Percentiles rank a stretch among this genome's conserved stretches.
Conservation (phyloP, 306 rosid genomes). For the Arachis stenosperma region DNA sequence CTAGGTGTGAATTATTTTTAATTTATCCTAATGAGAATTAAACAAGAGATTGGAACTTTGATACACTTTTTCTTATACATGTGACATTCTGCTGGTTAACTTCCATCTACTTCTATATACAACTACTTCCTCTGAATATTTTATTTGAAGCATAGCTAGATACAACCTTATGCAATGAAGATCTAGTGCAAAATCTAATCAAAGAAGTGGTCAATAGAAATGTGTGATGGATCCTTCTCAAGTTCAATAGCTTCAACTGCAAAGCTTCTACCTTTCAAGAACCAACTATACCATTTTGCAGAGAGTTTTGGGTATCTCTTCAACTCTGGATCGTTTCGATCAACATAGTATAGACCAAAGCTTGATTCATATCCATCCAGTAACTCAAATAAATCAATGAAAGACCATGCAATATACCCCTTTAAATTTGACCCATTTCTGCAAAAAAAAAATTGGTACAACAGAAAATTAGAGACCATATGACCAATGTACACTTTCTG, state of each 20-base stretch:
- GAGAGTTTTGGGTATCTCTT: slow-evolving; percentile 46
- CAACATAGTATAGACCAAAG: slow-evolving; percentile 40
- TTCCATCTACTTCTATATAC: neutral
- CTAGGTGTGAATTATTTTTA: too few relatives aligned
- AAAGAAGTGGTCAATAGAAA: slow-evolving; percentile 4
- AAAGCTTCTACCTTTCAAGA: slow-evolving; percentile 5
- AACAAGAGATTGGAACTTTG: too few relatives aligned
- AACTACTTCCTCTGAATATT: neutral
- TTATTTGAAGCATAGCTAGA: neutral
- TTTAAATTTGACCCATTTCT: slow-evolving; percentile 42
- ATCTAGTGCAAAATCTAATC: neutral
- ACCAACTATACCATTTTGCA: slow-evolving; percentile 36
- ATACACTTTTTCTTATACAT: too few relatives aligned
- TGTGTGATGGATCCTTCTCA: slow-evolving; percentile 15
- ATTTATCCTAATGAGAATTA: too few relatives aligned
- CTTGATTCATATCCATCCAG: slow-evolving; percentile 36
- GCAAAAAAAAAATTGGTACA: neutral
- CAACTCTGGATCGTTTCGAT: slow-evolving; percentile 34
- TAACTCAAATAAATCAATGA: slow-evolving; percentile 38
- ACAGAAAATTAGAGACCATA: neutral
- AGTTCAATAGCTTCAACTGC: slow-evolving; percentile 14
- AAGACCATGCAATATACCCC: slow-evolving; percentile 44
- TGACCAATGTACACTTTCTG: neutral
- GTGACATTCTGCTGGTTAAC: too few relatives aligned
- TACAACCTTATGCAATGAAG: neutral